Conservation (phyloP, 345 rosid species). For the Salix viminalis region DNA sequence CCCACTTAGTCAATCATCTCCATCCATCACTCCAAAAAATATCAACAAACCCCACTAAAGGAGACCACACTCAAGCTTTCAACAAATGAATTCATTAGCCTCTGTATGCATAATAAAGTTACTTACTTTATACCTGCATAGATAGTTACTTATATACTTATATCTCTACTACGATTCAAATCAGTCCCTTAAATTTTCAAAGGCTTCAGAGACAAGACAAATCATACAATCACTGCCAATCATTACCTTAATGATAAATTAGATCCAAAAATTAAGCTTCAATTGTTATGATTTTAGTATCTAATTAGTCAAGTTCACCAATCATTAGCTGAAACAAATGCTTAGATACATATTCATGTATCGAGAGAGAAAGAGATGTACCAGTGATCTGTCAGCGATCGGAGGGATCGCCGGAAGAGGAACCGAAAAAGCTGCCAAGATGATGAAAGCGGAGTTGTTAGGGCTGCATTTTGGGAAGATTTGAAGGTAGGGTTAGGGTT, state of each 20-base stretch:
- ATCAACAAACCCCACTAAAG: not conserved
- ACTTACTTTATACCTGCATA: too few species aligned
- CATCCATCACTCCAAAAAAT: not conserved
- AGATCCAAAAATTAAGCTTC: not conserved
- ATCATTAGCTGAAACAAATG: not conserved
- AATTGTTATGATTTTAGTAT: not conserved
- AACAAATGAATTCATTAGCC: too few species aligned
- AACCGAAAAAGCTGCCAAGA: slow-evolving; percentile 1
- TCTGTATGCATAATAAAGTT: too few species aligned
- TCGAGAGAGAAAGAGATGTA: slow-evolving; percentile 1
- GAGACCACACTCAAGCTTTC: not conserved
- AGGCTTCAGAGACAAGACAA: too few species aligned
- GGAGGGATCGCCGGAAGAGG: slow-evolving; percentile 17
- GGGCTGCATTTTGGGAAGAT: slow-evolving; percentile 14
- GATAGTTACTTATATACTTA: too few species aligned
- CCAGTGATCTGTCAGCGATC: slow-evolving; percentile 10
- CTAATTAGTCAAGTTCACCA: not conserved
- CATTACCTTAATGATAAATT: not conserved
- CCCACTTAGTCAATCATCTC: not conserved
- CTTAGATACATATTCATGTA: not conserved
- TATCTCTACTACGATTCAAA: too few species aligned
- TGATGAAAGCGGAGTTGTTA: not conserved
- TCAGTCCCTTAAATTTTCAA: too few species aligned
- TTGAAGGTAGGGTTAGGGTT: slow-evolving; percentile 23
- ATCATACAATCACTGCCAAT: too few species aligned